Conservation (phyloP, 2,329 filamentous ascomycete species). For the Ciborinia camelliae region DNA sequence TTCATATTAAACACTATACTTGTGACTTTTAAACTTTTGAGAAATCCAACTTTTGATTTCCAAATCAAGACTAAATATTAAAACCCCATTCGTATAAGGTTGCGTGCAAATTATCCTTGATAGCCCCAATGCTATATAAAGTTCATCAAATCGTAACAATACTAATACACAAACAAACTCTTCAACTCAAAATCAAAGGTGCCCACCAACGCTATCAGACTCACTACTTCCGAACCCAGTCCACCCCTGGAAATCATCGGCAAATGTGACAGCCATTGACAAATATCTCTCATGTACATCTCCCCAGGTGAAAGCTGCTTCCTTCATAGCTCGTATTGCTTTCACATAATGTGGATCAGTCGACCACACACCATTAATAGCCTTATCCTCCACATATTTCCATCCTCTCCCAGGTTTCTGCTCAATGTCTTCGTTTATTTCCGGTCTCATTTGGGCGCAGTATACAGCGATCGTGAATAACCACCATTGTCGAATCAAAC, state of each 20-base stretch:
- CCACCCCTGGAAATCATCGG: conserved; percentile 72
- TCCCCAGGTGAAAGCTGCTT: conserved; percentile 71
- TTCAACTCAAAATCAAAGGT: not conserved
- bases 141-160: not conserved
- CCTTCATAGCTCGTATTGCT: conserved; percentile 70
- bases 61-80: not conserved
- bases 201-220: not conserved
- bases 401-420: conserved; percentile 57
- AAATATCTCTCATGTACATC: conserved; percentile 65
- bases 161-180: not conserved
- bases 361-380: conserved; percentile 62
- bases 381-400: conserved; percentile 71
- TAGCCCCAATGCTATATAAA: not conserved
- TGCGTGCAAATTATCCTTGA: not conserved
- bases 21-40: not conserved
- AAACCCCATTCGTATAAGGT: not conserved
- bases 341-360: conserved; percentile 85
- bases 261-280: conserved; percentile 66
- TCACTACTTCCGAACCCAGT: conserved; percentile 31
- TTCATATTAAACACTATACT: no score
- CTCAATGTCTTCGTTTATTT: conserved; percentile 65
- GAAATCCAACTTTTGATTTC: not conserved
- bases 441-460: conserved; percentile 69
- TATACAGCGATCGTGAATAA: conserved; percentile 76
- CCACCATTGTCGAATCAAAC: conserved; percentile 85